Evolutionary conservation across 2,329 filamentous ascomycete genomes (phyloP).

Genomic region (Aspergillus quadricinctus): DNA sequence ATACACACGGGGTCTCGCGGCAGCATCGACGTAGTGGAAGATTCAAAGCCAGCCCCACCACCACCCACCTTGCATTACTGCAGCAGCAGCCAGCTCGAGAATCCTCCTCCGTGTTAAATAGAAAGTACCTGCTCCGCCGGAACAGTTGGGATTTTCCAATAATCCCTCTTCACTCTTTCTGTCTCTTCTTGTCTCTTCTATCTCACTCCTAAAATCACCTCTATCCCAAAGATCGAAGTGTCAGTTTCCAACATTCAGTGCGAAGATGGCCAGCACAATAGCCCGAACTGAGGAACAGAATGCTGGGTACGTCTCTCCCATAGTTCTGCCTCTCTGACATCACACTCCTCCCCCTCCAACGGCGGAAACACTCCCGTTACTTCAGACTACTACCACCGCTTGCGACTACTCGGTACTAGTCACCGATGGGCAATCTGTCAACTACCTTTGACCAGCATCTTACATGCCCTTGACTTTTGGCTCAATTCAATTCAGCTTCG

Average conservation of each 20-base stretch:
- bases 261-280: conserved; percentile 49
- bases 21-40: conserved; percentile 14
- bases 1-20: conserved; percentile 4
- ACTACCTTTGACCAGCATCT: background rate
- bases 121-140: conserved; percentile 34
- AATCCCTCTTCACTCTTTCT: conserved; percentile 17
- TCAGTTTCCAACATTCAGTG: background rate
- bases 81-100: conserved; percentile 7
- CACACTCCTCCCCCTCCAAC: conserved; percentile 26
- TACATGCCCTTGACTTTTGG: background rate
- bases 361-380: conserved; percentile 12
- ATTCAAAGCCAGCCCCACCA: conserved; percentile 11
- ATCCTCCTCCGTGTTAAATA: conserved; percentile 17
- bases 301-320: conserved; percentile 47
- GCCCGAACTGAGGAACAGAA: conserved; percentile 48
- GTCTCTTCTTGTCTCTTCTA: conserved; percentile 13
- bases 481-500: background rate
- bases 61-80: conserved; percentile 7
- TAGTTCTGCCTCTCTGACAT: conserved; percentile 32
- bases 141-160: conserved; percentile 20
- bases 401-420: conserved; percentile 1
- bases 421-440: background rate
- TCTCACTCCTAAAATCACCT: background rate
- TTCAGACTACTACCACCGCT: conserved; percentile 3
- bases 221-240: background rate